These are phyloP conservation scores for Pterula multifida DNA, from an alignment of 1,284 basidiomycete genomes.

Conservation along the genomic window DNA sequence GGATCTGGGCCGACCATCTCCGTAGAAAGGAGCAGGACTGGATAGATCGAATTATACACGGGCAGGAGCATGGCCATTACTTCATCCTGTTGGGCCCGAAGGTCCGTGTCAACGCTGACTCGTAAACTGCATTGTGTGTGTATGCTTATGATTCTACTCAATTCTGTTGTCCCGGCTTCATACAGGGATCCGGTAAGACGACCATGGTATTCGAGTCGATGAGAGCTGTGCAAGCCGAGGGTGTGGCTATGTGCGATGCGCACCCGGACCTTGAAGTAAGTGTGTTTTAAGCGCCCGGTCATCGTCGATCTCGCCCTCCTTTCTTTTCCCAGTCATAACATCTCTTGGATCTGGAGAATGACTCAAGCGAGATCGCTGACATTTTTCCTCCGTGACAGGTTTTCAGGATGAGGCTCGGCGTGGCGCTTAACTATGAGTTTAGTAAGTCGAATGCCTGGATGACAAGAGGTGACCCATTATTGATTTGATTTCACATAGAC, in stretches of 20 bases:
- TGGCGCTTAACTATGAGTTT: slow-evolving; percentile 69
- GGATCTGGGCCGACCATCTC: slow-evolving; percentile 47
- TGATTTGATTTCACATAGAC: slow-evolving; percentile 14
- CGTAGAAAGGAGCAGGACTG: slow-evolving; percentile 59
- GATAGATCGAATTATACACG: slow-evolving; percentile 72
- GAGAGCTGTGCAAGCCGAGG: slow-evolving; percentile 60
- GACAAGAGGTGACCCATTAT: background rate
- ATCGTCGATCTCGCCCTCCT: too few species aligned
- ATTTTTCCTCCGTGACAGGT: slow-evolving; percentile 23
- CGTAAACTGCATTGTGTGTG: slow-evolving; percentile 12
- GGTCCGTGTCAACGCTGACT: slow-evolving; percentile 21
- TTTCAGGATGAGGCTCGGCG: slow-evolving; percentile 72
- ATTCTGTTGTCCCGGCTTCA: slow-evolving; percentile 1
- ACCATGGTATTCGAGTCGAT: slow-evolving; percentile 78
- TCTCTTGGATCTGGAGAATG: too few species aligned
- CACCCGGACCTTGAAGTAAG: slow-evolving; percentile 42
- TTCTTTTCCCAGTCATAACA: background rate
- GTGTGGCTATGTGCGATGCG: slow-evolving; percentile 37
- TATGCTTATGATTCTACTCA: slow-evolving; percentile 4
- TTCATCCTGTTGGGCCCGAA: slow-evolving; percentile 70
- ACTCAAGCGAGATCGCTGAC: too few species aligned
- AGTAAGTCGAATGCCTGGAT: slow-evolving; percentile 12
- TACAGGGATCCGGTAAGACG: slow-evolving; percentile 55
- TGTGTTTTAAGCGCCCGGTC: background rate
- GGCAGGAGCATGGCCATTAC: slow-evolving; percentile 60